Evolutionary conservation across 257 asterid species (phyloP), one percentile per base, ranked within the genome.

Genomic region (Solanum lignicaule): DNA sequence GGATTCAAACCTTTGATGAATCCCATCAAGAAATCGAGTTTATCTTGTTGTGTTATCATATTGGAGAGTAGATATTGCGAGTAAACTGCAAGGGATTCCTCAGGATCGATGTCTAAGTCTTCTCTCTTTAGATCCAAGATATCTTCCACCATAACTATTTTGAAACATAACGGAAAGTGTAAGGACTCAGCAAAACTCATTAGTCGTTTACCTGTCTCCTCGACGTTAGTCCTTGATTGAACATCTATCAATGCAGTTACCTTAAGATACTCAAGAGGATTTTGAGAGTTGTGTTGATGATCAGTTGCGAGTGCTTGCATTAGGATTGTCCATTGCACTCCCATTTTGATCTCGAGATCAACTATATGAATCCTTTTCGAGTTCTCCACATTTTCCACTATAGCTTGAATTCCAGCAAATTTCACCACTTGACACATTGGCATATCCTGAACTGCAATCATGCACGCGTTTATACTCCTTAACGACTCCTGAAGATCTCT

Each of bases 261-360:
- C 92, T 90, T 94, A 23, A 94, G 93, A 89, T 87, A 90, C 52
- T 93, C 92, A 8, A 92, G 11, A 21, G 89, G 90, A 79, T 38
- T 15, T 39, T 29, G 27, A 16, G 85, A 27, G 27, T 84, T 88
- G 1, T 35, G 7, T 60, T 92, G 91, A 62, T 86, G 76, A 43
- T 43, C 6, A 46, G 78, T 87, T 11, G 91, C 93, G 3, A 95
- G 92, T 55, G 94, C 98, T 86, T 95, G 98, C 94, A 95, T 94
- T 89, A 94, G 79, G 65, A 94, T 90, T 14, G 89, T 91, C 89
- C 89, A 89, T 0, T 94, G 96, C 52, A 91, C 83, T 21, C 98
- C 98, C 36, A 58, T 90, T 25, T 89, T 90, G 18, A 94, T 92
- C 39, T 92, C 93, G 14, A 94, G 88, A 73, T 93, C 95, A 10